These are phyloP conservation scores for Pseudofabraea citricarpa DNA, from an alignment of 2,329 filamentous ascomycete genomes.

Conservation along the genomic window DNA sequence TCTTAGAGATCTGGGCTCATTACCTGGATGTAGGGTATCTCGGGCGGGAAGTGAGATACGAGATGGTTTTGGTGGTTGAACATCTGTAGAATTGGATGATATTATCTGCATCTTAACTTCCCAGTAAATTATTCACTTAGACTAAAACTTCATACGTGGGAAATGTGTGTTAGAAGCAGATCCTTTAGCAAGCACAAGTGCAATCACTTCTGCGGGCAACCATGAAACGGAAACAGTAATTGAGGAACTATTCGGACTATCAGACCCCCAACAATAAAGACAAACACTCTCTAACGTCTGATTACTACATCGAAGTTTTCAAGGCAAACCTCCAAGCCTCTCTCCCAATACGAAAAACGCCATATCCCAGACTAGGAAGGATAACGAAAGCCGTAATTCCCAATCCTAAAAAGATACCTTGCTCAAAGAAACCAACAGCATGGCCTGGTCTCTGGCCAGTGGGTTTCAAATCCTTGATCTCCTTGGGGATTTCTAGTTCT, in stretches of 20 bases:
- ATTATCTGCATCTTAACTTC: too few species aligned
- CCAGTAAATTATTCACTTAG: too few species aligned
- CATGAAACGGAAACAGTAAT: too few species aligned
- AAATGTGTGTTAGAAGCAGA: too few species aligned
- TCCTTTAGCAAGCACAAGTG: too few species aligned
- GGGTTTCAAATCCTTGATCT: conserved; percentile 27
- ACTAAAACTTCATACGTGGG: too few species aligned
- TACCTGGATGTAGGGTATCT: conserved; percentile 30
- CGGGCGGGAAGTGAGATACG: conserved; percentile 6
- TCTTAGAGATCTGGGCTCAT: conserved; percentile 54
- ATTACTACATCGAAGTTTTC: too few species aligned
- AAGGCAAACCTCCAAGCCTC: neutral
- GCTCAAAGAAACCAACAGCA: conserved; percentile 42
- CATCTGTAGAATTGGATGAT: too few species aligned
- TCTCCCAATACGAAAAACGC: conserved; percentile 4
- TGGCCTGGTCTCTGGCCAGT: conserved; percentile 29
- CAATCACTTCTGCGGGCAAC: too few species aligned
- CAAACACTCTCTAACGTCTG: too few species aligned
- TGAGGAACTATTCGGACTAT: too few species aligned
- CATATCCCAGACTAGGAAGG: conserved; percentile 8
- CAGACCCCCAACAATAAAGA: too few species aligned
- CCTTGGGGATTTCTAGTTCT: conserved; percentile 13
- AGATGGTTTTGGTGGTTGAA: neutral
- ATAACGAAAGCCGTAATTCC: conserved; percentile 17
- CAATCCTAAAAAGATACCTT: conserved; percentile 36